A percentile compares a stretch with the other conserved stretches of the same genome.
Evolutionary conservation across 2,329 filamentous ascomycete genomes (phyloP).

Genomic region (Fusarium vanettenii): DNA sequence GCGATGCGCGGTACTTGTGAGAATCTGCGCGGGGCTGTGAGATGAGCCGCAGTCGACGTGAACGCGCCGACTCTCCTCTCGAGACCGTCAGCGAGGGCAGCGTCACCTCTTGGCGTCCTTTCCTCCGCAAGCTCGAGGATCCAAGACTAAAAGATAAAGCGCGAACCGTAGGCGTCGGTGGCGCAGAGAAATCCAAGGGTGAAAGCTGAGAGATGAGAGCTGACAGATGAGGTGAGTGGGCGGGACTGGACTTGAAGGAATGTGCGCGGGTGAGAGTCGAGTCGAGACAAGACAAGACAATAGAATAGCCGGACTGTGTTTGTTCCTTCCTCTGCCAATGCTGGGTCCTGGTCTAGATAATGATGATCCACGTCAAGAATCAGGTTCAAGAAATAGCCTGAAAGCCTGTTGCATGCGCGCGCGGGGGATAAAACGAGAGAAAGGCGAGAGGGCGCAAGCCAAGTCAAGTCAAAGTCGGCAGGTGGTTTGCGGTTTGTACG

Average conservation of each 20-base stretch:
- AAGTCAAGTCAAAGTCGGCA: constrained; percentile 9
- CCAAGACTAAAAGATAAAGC: background rate
- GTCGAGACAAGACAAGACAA: too few relatives aligned
- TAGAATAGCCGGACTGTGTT: constrained; percentile 41
- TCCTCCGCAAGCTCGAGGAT: constrained; percentile 8
- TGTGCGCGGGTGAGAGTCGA: constrained; percentile 24
- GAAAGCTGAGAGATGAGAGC: constrained; percentile 7
- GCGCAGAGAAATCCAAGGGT: background rate
- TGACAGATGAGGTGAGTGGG: constrained; percentile 13
- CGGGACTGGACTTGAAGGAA: constrained; percentile 6
- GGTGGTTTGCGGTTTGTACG: constrained; percentile 9
- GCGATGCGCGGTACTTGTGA: constrained; percentile 16
- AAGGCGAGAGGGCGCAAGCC: background rate
- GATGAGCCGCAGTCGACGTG: background rate
- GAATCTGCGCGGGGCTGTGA: constrained; percentile 14
- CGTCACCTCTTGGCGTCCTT: constrained; percentile 2
- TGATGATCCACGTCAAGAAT: constrained; percentile 14
- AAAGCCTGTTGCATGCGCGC: constrained; percentile 23
- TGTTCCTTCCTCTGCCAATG: constrained; percentile 13
- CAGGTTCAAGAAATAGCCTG: constrained; percentile 15
- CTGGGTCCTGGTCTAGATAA: constrained; percentile 1
- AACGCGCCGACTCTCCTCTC: constrained; percentile 3
- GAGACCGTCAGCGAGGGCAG: constrained; percentile 3
- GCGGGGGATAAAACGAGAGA: constrained; percentile 9
- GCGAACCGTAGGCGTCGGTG: constrained; percentile 3